These are phyloP conservation scores for Berkeleyomyces basicola DNA, from an alignment of 2,329 filamentous ascomycete genomes.

Conservation along the genomic window DNA sequence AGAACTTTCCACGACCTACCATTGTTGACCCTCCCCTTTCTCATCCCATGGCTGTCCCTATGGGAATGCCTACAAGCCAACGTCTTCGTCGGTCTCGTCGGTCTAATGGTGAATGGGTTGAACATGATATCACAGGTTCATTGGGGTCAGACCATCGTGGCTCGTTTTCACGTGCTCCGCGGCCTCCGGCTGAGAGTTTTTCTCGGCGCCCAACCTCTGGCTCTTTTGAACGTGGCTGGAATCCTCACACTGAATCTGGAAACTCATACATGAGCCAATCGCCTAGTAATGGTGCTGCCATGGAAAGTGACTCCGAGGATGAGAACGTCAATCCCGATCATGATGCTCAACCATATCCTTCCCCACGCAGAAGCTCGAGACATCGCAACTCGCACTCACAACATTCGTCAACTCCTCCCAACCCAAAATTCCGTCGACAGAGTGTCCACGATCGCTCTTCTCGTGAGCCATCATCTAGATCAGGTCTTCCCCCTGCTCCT, in stretches of 20 bases:
- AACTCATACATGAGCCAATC: conserved; percentile 8
- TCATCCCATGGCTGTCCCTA: neutral
- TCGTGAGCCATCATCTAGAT: neutral
- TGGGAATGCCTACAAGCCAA: conserved; percentile 4
- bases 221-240: conserved; percentile 6
- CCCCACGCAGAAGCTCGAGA: neutral
- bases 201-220: conserved; percentile 1
- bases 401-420: conserved; percentile 2
- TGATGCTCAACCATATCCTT: neutral
- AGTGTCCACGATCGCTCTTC: neutral
- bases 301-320: conserved; percentile 4
- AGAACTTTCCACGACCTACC: neutral
- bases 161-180: conserved; percentile 3
- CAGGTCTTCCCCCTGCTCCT: neutral
- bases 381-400: conserved; percentile 2
- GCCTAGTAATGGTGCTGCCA: neutral
- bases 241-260: neutral
- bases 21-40: neutral
- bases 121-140: conserved; percentile 1
- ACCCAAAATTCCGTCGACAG: neutral
- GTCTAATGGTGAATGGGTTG: conserved; percentile 3
- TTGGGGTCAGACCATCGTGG: conserved; percentile 8
- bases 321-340: neutral
- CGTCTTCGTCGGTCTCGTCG: conserved; percentile 5
- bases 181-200: conserved; percentile 2